A percentile compares a stretch with the other conserved stretches of the same genome.
Evolutionary conservation across 345 rosid genomes (phyloP).

Genomic region (Lenwebbia sp.): DNA sequence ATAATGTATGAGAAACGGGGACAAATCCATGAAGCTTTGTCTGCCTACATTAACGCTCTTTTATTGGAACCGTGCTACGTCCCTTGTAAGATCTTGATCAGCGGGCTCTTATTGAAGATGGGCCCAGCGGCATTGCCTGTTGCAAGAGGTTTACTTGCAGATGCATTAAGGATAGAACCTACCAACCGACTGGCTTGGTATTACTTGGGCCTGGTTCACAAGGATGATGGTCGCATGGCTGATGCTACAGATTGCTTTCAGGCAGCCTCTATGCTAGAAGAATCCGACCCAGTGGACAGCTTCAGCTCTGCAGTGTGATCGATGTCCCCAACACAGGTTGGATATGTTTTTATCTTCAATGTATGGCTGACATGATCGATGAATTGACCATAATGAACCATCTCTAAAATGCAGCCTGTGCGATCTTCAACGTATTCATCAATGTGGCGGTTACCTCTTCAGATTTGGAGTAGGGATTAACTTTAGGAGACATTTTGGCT

Average conservation of each 20-base stretch:
- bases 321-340: constrained; percentile 3
- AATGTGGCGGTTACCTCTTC: neutral
- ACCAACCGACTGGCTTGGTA: constrained; percentile 84
- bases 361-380: neutral
- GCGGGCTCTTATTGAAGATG: constrained; percentile 43
- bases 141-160: constrained; percentile 79
- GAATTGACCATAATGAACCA: neutral
- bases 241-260: constrained; percentile 90
- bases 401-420: neutral
- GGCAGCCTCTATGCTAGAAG: constrained; percentile 95
- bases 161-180: constrained; percentile 85
- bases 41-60: constrained; percentile 42
- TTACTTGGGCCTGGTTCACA: constrained; percentile 73
- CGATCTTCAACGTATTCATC: neutral
- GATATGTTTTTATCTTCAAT: neutral
- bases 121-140: constrained; percentile 52
- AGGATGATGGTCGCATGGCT: constrained; percentile 67
- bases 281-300: constrained; percentile 81
- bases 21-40: constrained; percentile 39
- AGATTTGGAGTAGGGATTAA: neutral
- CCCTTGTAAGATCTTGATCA: constrained; percentile 56
- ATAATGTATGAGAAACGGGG: constrained; percentile 61
- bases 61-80: constrained; percentile 51
- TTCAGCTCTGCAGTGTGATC: constrained; percentile 53
- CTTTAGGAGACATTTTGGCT: neutral